Base-by-base conservation (phyloP, 164 flowering plant species). In the Sextonia rubra region DNA sequence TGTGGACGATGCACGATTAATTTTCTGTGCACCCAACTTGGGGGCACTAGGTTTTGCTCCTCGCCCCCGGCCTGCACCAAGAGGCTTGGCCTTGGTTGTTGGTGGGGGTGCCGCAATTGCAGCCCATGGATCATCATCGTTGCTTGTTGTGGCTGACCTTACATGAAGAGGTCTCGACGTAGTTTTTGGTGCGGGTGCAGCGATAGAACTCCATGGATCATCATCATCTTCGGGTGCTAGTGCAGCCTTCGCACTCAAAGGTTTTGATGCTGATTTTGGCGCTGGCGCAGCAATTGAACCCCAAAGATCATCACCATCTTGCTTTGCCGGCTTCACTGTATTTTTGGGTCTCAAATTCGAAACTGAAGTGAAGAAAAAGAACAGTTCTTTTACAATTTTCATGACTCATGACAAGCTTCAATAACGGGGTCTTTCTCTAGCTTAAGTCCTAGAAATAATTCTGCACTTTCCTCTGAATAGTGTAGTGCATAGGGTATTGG, bases 101-200 rank as follows among this genome's bases (percentile, higher is more conserved):
- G 99, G 99, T 49, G 90, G 84, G 6, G 99, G 99, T 74, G 99
- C 99, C 72, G 99, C 99, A 76, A 95, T 95, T 66, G 97, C 85
- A 30, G 91, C 94, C 99, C 99, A 92, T 0, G 92, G 93, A 58
- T 94, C 97, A 52, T 85, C 89, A 61, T 12, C 64, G 56, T 85
- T 3, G 27, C 71, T 89, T 89, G 49, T 83, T 86, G 29, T 75
- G 49, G 80, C 68, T 11, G 82, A 18, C 80, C 80, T 89, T 23
- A 77, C 48, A 68, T 82, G 85, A 76, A 89, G 70, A 2, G 94
- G 76, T 67, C 80, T 89, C 47, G 97, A 80, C 0, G 80, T 24
- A 0, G 90, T 75, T 78, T 75, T 87, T 15, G 96, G 98, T 64
- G 83, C 84, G 20, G 97, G 91, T 17, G 97, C 97, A 61, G 98